Percentiles rank a stretch among this genome's conserved stretches.
Evolutionary conservation across 768 basidiomycete genomes (phyloP).

Genomic region (Tricholomella constricta): DNA sequence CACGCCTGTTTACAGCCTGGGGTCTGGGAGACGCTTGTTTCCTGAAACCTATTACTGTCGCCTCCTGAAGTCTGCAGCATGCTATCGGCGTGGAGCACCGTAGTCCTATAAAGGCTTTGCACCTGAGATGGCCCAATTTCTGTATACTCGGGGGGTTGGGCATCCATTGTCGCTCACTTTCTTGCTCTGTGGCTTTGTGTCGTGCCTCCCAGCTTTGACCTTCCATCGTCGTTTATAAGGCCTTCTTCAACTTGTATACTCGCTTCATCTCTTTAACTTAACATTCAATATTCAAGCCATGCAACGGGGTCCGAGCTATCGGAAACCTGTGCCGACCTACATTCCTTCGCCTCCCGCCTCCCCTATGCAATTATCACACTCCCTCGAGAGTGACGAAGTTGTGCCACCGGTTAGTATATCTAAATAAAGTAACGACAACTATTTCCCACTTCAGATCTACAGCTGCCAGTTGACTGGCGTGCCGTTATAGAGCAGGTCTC

Average conservation of each 20-base stretch:
- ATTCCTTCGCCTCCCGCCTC: conserved; percentile 64
- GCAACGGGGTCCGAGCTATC: conserved; percentile 57
- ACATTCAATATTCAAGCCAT: conserved; percentile 16
- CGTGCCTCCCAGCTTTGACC: conserved; percentile 10
- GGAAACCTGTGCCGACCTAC: conserved; percentile 71
- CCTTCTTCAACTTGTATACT: not conserved
- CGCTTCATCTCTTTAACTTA: not conserved
- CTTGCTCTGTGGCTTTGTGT: conserved; percentile 3
- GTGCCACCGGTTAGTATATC: conserved; percentile 11
- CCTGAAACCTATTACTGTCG: not conserved
- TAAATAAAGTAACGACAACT: not conserved
- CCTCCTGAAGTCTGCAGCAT: not conserved
- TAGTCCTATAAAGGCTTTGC: conserved; percentile 1
- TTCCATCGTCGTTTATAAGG: conserved; percentile 1
- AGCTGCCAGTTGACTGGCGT: conserved; percentile 40
- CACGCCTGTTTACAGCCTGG: not conserved
- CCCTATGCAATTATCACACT: conserved; percentile 11
- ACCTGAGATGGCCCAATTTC: conserved; percentile 1
- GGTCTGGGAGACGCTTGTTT: conserved; percentile 1
- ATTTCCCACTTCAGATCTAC: not conserved
- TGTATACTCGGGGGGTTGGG: not conserved
- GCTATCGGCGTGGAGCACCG: conserved; percentile 2
- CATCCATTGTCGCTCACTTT: not conserved
- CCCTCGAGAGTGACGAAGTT: conserved; percentile 6
- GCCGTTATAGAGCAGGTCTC: conserved; percentile 27